Conservation (phyloP, 345 rosid species). For the Pseudoturritis turrita region DNA sequence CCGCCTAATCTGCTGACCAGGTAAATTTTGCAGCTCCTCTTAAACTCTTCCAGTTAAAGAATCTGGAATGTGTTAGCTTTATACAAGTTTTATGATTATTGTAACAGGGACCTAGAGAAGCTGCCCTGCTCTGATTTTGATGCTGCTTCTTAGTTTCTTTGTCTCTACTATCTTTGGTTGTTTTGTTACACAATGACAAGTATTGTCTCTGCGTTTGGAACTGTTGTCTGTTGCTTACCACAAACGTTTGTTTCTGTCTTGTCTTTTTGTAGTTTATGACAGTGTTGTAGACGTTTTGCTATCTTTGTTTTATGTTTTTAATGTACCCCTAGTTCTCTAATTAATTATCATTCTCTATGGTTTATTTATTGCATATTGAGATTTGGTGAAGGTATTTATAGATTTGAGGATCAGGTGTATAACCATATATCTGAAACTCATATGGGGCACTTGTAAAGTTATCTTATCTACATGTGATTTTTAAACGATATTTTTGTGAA, state of each 20-base stretch:
- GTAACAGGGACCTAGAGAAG: conserved; percentile 24
- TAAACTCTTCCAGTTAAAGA: background rate
- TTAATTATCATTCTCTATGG: background rate
- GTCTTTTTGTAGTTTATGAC: conserved; percentile 14
- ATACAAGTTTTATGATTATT: conserved; percentile 3
- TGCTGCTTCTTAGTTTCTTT: conserved; percentile 17
- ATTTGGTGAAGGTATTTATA: background rate
- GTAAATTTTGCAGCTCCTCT: conserved; percentile 14
- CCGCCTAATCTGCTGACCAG: conserved; percentile 22
- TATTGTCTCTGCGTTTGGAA: conserved; percentile 2
- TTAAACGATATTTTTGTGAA: no score
- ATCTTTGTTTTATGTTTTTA: conserved; percentile 11
- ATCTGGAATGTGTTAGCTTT: conserved; percentile 2
- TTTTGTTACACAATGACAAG: background rate
- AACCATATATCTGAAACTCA: background rate
- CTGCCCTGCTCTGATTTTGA: conserved; percentile 14
- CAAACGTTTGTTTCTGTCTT: background rate
- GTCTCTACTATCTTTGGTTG: conserved; percentile 13
- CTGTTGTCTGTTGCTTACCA: conserved; percentile 5
- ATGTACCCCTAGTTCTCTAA: conserved; percentile 12
- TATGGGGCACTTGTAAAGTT: background rate
- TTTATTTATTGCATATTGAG: background rate
- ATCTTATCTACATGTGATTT: no score
- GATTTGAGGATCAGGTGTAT: background rate
- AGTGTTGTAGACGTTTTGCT: conserved; percentile 15